Evolutionary conservation across 768 basidiomycete genomes (phyloP), one percentile per base, ranked within the genome.

Genomic region (Xerocomus potaroensis): DNA sequence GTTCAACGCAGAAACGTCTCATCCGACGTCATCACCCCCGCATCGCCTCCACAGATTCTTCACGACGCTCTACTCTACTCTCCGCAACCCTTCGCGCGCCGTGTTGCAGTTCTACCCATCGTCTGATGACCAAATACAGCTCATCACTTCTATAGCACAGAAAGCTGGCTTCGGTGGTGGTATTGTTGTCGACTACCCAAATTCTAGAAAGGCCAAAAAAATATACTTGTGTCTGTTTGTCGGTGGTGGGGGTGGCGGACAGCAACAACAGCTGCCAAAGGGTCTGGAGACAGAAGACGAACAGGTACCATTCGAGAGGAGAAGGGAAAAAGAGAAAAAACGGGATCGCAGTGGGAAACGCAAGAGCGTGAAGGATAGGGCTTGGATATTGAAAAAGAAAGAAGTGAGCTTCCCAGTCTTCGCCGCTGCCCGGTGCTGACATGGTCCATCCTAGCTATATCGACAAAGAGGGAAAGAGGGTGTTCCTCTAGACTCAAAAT

Each of bases 351-450:
- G 65, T 21, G 82, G 80, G 50, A 92, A 87, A 70, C 75, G 85
- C 55, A 91, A 84, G 63, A 69, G 56, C 36, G 57, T 83, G 27
- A 91, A 88, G 60, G 83, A 84, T 60, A 83, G 74, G 62, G 90
- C 95, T 51, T 99, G 93, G 93, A 92, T 98, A 50, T 61, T 96
- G 59, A 87, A 83, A 71, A 99, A 99, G 74, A 99, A 99, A 78
- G 89, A 95, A 77, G 92, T 87, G 51, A 45, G 76, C 26, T 15
- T 29, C 27, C 41, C 58, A 7, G 8, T 47, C 18, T 29, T 44
- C 40, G 3, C n/a, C 24, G 22, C 41, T 26, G 10, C 39, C 23
- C 53, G 19, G 32, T 15, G 10, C 35, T 56, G 31, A 55, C 19
- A 29, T 19, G 27, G 7, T 8, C 35, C 24, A 11, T 36, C 18